phyloP scores from a whole-genome alignment of 2,329 filamentous ascomycete species.

The Paecilomyces formosus region DNA sequence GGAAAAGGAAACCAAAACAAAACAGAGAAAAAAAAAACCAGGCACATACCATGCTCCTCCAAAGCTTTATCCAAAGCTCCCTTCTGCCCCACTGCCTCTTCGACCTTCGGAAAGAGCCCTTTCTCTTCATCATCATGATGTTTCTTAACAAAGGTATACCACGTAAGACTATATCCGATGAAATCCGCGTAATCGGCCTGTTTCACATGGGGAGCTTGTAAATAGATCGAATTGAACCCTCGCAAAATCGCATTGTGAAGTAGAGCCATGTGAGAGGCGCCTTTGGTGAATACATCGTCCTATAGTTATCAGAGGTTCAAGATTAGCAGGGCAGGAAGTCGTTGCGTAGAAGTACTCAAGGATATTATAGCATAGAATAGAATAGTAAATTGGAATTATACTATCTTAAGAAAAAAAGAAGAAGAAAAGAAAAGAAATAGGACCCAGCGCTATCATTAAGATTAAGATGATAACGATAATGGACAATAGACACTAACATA shows the following conservation, averaged over 20 bases:
- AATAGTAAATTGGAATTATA: too few species aligned
- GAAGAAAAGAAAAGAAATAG: too few species aligned
- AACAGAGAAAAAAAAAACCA: neutral
- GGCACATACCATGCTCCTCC: slow-evolving; percentile 24
- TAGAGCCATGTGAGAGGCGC: slow-evolving; percentile 16
- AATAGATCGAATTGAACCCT: slow-evolving; percentile 34
- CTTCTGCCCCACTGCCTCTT: slow-evolving; percentile 18
- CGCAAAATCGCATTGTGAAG: slow-evolving; percentile 34
- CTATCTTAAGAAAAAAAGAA: too few species aligned
- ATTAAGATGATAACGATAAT: too few species aligned
- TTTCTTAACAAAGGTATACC: slow-evolving; percentile 25
- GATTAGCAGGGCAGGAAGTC: too few species aligned
- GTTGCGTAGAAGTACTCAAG: neutral
- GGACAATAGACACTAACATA: too few species aligned
- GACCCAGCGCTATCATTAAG: too few species aligned
- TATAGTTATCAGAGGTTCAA: neutral
- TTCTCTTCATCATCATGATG: slow-evolving; percentile 31
- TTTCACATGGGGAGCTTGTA: slow-evolving; percentile 16
- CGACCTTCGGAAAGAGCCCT: slow-evolving; percentile 26
- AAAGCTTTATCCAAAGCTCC: slow-evolving; percentile 24
- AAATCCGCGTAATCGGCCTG: slow-evolving; percentile 25
- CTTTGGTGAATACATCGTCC: slow-evolving; percentile 3
- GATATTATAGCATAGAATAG: too few species aligned
- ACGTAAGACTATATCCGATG: slow-evolving; percentile 26
- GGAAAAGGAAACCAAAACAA: neutral